A percentile compares a stretch with the other conserved stretches of the same genome.
Evolutionary conservation across 805 yeast species (phyloP).

Genomic region (Teunomyces aglyptinius): DNA sequence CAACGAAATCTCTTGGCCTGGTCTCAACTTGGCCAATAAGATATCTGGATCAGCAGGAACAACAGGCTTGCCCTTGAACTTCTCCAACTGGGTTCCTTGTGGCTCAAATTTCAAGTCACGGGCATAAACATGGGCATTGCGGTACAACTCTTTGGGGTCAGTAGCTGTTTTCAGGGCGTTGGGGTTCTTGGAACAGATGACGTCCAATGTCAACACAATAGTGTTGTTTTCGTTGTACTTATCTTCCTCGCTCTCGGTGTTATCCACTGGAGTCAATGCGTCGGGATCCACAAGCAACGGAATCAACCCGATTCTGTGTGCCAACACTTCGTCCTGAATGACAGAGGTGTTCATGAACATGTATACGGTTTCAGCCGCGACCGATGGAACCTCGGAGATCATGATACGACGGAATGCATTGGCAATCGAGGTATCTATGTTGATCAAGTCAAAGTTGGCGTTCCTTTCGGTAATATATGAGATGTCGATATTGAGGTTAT

Average conservation of each 20-base stretch:
- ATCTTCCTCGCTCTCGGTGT: constrained; percentile 55
- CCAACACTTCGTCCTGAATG: constrained; percentile 94
- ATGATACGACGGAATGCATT: constrained; percentile 96
- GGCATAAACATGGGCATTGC: constrained; percentile 86
- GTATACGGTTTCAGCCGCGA: constrained; percentile 90
- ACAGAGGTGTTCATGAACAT: constrained; percentile 94
- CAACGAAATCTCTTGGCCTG: constrained; percentile 93
- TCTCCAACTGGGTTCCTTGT: constrained; percentile 79
- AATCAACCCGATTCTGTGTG: constrained; percentile 90
- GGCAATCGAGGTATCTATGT: constrained; percentile 88
- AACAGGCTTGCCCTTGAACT: constrained; percentile 64
- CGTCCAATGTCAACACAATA: constrained; percentile 75
- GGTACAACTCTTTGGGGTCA: constrained; percentile 79
- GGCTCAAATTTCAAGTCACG: constrained; percentile 87
- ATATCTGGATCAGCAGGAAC: constrained; percentile 86
- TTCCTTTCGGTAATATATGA: constrained; percentile 61
- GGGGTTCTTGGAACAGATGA: constrained; percentile 81
- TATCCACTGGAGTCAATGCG: constrained; percentile 77
- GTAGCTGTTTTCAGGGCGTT: constrained; percentile 75
- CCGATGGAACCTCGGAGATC: constrained; percentile 95
- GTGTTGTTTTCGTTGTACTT: constrained; percentile 87
- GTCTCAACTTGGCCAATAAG: constrained; percentile 86
- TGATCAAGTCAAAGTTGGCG: constrained; percentile 83
- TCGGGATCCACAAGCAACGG: constrained; percentile 94
- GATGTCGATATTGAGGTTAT: constrained; percentile 64